phyloP scores from a whole-genome alignment of 441 rosid species.

The Populus tomentosa region DNA sequence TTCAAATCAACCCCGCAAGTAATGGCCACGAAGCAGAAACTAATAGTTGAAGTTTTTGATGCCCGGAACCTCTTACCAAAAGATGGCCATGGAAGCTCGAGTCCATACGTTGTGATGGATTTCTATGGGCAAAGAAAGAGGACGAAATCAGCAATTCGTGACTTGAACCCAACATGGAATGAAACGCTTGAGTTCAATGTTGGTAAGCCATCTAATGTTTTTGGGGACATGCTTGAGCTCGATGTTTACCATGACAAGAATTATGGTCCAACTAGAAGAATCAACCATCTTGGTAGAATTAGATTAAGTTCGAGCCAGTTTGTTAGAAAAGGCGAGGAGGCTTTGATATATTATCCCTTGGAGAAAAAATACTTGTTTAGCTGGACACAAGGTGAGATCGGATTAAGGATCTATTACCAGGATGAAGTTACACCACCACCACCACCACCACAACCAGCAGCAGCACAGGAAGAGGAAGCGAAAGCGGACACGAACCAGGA shows the following conservation, averaged over 20 bases:
- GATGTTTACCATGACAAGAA: slow-evolving; percentile 74
- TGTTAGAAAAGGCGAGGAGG: slow-evolving; percentile 76
- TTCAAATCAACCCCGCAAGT: not conserved
- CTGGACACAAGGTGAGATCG: slow-evolving; percentile 76
- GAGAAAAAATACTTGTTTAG: slow-evolving; percentile 53
- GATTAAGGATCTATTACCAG: slow-evolving; percentile 62
- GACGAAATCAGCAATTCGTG: slow-evolving; percentile 59
- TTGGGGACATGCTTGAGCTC: slow-evolving; percentile 56
- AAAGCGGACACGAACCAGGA: not conserved
- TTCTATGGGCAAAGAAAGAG: slow-evolving; percentile 75
- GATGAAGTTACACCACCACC: slow-evolving; percentile 39
- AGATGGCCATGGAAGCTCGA: slow-evolving; percentile 90
- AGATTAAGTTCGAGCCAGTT: slow-evolving; percentile 58
- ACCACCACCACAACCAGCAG: slow-evolving; percentile 21
- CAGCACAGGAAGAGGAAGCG: not conserved
- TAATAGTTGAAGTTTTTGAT: slow-evolving; percentile 67
- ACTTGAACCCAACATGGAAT: slow-evolving; percentile 78
- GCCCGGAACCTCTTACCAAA: slow-evolving; percentile 73
- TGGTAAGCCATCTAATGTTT: slow-evolving; percentile 62
- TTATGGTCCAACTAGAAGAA: slow-evolving; percentile 61
- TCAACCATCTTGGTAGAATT: slow-evolving; percentile 67
- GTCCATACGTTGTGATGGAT: slow-evolving; percentile 74
- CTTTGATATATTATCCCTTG: slow-evolving; percentile 63
- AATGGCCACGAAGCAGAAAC: slow-evolving; percentile 42
- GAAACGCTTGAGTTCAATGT: slow-evolving; percentile 71